Conservation (phyloP, 169 alveolate genomes). For the Plasmodium ovale region DNA sequence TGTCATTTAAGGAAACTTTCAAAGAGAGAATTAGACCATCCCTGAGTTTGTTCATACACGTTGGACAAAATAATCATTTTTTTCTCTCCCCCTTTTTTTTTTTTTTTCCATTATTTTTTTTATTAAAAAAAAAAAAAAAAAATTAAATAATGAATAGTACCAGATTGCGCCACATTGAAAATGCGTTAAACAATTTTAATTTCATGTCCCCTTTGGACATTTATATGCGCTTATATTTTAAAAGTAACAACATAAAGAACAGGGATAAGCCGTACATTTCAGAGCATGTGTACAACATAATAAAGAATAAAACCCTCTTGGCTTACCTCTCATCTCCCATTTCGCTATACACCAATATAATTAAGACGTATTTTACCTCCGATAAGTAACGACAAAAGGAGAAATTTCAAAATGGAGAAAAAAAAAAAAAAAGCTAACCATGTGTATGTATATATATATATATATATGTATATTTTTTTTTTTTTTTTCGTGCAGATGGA, state of each 20-base stretch:
- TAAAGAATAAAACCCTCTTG: constrained; percentile 60
- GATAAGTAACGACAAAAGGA: constrained; percentile 28
- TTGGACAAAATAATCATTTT: not conserved
- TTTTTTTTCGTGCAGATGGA: constrained; percentile 82
- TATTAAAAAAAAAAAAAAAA: constrained; percentile 2
- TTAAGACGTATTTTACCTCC: constrained; percentile 71
- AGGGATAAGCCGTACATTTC: constrained; percentile 71
- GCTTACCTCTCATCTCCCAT: constrained; percentile 57
- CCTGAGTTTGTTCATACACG: not conserved
- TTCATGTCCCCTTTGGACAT: constrained; percentile 74
- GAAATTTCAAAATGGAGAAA: not conserved
- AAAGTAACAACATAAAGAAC: constrained; percentile 68
- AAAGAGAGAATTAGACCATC: not conserved
- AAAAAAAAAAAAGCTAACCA: not conserved
- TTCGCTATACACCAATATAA: constrained; percentile 50
- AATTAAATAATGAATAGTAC: constrained; percentile 75
- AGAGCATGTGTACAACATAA: constrained; percentile 73
- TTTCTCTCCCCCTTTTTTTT: not conserved
- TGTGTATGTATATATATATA: not conserved
- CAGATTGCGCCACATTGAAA: constrained; percentile 76
- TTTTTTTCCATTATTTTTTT: not conserved
- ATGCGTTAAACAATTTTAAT: constrained; percentile 71
- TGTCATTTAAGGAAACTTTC: not conserved
- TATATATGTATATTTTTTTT: not conserved
- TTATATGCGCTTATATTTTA: constrained; percentile 75